A percentile compares a stretch with the other conserved stretches of the same genome.
These are phyloP conservation scores for Amniculicola lignicola DNA, from an alignment of 495 filamentous ascomycete genomes.

Conservation along the genomic window DNA sequence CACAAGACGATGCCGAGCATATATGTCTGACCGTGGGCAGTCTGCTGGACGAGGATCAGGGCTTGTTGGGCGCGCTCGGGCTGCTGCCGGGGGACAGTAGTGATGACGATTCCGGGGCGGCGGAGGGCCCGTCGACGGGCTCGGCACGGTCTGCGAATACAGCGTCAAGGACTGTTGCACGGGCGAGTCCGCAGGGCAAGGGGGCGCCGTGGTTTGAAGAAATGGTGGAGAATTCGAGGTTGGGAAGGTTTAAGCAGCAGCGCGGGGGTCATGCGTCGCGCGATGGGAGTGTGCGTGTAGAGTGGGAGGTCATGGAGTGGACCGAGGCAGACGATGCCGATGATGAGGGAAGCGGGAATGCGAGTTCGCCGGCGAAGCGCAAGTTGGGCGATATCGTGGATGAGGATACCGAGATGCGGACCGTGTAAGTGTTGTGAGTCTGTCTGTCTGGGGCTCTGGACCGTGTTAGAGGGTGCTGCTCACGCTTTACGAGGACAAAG, in stretches of 20 bases:
- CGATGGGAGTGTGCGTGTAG: slow-evolving; percentile 60
- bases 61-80: slow-evolving; percentile 63
- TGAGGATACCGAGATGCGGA: slow-evolving; percentile 26
- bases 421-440: slow-evolving; percentile 15
- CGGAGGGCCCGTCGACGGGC: slow-evolving; percentile 36
- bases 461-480: too few relatives aligned
- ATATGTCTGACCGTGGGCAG: slow-evolving; percentile 74
- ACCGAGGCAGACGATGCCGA: slow-evolving; percentile 54
- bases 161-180: slow-evolving; percentile 9
- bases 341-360: slow-evolving; percentile 13
- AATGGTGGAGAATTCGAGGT: slow-evolving; percentile 68
- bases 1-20: slow-evolving; percentile 63
- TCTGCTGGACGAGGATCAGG: slow-evolving; percentile 62
- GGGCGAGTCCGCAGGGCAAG: slow-evolving; percentile 43
- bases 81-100: slow-evolving; percentile 25
- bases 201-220: slow-evolving; percentile 79
- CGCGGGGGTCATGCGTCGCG: slow-evolving; percentile 50
- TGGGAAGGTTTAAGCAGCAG: slow-evolving; percentile 63
- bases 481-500: too few relatives aligned
- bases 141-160: slow-evolving; percentile 28
- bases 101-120: slow-evolving; percentile 25
- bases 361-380: slow-evolving; percentile 54
- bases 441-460: too few relatives aligned
- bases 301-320: slow-evolving; percentile 85
- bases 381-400: slow-evolving; percentile 50